Evolutionary conservation across 306 rosid species (phyloP).

Genomic region (Styphnolobium japonicum): DNA sequence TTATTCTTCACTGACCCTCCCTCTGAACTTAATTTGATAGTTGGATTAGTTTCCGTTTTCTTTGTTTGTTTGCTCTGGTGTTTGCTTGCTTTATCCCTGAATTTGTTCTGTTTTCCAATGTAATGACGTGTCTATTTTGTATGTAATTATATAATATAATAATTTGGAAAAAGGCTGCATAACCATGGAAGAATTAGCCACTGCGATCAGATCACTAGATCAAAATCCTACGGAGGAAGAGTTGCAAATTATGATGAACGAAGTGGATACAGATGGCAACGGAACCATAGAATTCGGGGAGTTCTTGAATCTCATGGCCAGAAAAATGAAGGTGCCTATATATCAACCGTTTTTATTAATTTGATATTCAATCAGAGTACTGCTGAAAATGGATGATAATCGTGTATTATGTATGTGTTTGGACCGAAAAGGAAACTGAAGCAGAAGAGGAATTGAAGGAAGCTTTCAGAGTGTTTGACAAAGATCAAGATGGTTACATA

Average conservation of each 20-base stretch:
- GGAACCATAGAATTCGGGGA: conserved; percentile 69
- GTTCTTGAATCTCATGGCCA: conserved; percentile 66
- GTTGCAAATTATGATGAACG: conserved; percentile 53
- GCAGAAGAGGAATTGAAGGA: conserved; percentile 59
- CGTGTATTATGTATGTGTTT: not conserved
- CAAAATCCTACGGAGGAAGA: conserved; percentile 55
- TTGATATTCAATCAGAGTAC: not conserved
- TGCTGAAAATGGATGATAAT: not conserved
- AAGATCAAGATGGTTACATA: conserved; percentile 67
- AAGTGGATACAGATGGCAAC: conserved; percentile 50
- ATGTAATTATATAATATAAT: too few relatives aligned
- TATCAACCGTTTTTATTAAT: not conserved
- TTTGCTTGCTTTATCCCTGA: not conserved
- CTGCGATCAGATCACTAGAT: conserved; percentile 40
- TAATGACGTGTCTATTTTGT: not conserved
- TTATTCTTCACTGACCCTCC: not conserved
- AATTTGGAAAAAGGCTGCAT: conserved; percentile 50
- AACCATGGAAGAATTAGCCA: conserved; percentile 56
- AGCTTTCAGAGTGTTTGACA: conserved; percentile 67
- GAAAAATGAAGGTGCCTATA: conserved; percentile 50
- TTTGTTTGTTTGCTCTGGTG: not conserved
- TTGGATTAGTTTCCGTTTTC: not conserved
- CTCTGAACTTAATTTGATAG: not conserved
- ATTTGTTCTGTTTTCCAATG: not conserved
- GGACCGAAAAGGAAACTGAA: conserved; percentile 43